Base-by-base conservation (phyloP, 306 rosid genomes). In the Prosopis cineraria region DNA sequence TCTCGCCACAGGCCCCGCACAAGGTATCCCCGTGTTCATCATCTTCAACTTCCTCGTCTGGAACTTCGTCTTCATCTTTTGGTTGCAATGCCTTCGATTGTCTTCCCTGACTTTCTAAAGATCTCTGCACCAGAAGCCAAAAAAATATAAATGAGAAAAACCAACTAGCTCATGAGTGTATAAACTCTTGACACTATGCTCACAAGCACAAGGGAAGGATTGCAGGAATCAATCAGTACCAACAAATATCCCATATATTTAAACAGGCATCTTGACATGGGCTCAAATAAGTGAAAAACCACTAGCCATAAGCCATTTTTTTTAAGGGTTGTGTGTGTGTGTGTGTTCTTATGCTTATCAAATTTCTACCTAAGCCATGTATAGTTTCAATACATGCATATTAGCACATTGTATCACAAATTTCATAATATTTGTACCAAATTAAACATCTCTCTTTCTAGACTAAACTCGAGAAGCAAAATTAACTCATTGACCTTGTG, bases 1-100 rank as follows among this genome's bases (percentile, higher is more conserved):
- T 87, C 85, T 92, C 92, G 7, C 97, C 93, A 12, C 98, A 91
- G 39, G 96, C 97, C 67, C 97, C 97, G 7, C 98, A 93, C 47
- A 85, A 74, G 67, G 96, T 83, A 39, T 91, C 97, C 41, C 93
- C 98, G 36, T 90, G 93, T 74, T 93, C 98, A 47, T 90, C 98
- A 4, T 90, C 96, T 9, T 91, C 96, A 0, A 87, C 97, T 68
- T 88, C 85, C 76, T 88, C 92, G 4, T 87, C 93, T 79, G 64
- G 31, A 17, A 77, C 89, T 76, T 88, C 96, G 0, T 85, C 91
- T 79, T 91, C 96, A 14, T 87, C 90, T 80, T 87, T 88, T 43
- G 87, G 19, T 68, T 19, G 85, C 43, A 76, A n/a, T 52, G 78
- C 65, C 78, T 79, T 89, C 22, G 84, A 77, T 37, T 77, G 86